These are phyloP conservation scores for Mycosphaerella sp. DNA, from an alignment of 2,329 filamentous ascomycete species.

Conservation along the genomic window DNA sequence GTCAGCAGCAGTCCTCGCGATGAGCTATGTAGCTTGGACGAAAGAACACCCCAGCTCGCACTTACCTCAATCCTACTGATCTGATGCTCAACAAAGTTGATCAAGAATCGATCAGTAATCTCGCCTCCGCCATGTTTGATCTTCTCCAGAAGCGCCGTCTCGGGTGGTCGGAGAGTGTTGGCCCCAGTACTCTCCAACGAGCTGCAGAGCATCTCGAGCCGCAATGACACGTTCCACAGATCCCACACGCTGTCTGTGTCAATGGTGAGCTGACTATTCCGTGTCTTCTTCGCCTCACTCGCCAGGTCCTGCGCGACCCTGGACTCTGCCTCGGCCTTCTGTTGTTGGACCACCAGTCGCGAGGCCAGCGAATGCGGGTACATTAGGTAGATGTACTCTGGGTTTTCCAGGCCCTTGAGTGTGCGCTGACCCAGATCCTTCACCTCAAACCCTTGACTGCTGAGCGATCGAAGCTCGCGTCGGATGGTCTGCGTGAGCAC, in stretches of 20 bases:
- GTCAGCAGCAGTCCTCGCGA: conserved; percentile 21
- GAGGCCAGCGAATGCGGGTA: conserved; percentile 85
- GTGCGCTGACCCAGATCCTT: conserved; percentile 95
- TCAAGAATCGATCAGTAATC: conserved; percentile 77
- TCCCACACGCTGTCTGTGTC: conserved; percentile 82
- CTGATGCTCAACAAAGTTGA: conserved; percentile 91
- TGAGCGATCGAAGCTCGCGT: conserved; percentile 78
- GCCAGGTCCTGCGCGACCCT: conserved; percentile 28
- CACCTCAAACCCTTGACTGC: conserved; percentile 88
- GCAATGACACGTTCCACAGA: conserved; percentile 80
- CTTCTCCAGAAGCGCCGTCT: conserved; percentile 73
- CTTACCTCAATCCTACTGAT: conserved; percentile 91
- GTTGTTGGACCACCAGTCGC: conserved; percentile 65
- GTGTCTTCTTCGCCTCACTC: conserved; percentile 47
- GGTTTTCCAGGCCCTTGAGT: conserved; percentile 94
- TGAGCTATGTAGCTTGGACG: neutral
- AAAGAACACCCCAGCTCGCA: conserved; percentile 11
- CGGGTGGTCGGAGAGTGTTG: conserved; percentile 64
- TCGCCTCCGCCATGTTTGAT: conserved; percentile 70
- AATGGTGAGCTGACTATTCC: conserved; percentile 63
- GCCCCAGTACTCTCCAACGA: conserved; percentile 66
- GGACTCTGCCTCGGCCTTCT: conserved; percentile 40
- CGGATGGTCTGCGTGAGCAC: conserved; percentile 68
- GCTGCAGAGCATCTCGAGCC: conserved; percentile 89
- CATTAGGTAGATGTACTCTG: conserved; percentile 89